Percentiles rank a stretch among this genome's conserved stretches.
Conservation (phyloP, 2,329 filamentous ascomycete genomes). For the Fusarium humuli region DNA sequence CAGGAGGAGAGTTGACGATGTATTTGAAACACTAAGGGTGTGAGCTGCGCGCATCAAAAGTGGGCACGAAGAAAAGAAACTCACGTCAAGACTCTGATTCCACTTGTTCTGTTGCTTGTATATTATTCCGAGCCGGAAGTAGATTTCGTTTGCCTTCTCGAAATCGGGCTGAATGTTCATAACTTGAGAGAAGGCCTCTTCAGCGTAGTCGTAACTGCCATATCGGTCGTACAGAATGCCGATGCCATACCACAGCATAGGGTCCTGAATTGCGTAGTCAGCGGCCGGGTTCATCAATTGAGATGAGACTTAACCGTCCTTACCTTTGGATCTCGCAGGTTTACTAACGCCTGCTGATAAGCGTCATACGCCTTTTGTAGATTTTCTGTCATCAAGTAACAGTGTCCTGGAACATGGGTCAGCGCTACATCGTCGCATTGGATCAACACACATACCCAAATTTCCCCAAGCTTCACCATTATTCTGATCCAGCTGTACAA, state of each 20-base stretch:
- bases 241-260: conserved; percentile 98
- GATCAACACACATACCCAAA: conserved; percentile 70
- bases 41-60: conserved; percentile 1
- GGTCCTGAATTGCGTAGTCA: conserved; percentile 70
- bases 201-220: conserved; percentile 94
- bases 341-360: conserved; percentile 94
- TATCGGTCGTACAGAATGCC: conserved; percentile 98
- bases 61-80: conserved; percentile 40
- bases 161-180: conserved; percentile 99
- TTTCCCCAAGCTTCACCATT: conserved; percentile 98
- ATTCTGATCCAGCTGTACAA: conserved; percentile 86
- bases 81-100: conserved; percentile 87
- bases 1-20: conserved; percentile 92
- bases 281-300: background rate
- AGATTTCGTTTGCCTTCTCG: conserved; percentile 99
- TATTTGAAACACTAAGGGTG: conserved; percentile 89
- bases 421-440: conserved; percentile 26
- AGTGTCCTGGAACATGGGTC: conserved; percentile 75
- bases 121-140: conserved; percentile 98
- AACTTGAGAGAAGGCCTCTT: conserved; percentile 97
- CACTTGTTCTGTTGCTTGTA: conserved; percentile 99
- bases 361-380: conserved; percentile 96
- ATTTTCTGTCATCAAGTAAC: conserved; percentile 98
- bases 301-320: conserved; percentile 34
- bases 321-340: conserved; percentile 93